Percentiles rank a stretch among this genome's conserved stretches.
Evolutionary conservation across 192 early-diverging fungal species (phyloP).

Genomic region (Rhizophagus sp.): DNA sequence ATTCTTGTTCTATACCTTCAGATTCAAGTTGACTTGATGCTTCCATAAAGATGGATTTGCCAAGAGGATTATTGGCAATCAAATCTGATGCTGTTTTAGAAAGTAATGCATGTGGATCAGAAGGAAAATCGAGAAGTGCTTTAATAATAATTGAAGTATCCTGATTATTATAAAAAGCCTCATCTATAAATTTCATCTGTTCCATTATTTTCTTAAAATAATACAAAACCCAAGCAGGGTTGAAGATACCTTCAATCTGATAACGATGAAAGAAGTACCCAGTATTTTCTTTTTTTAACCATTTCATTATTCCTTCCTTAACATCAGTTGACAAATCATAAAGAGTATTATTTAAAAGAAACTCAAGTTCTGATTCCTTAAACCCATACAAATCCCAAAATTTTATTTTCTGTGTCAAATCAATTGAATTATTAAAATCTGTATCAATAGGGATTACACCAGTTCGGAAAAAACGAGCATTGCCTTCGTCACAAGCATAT

Average conservation of each 20-base stretch:
- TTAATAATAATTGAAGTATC: conserved; percentile 24
- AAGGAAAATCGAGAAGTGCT: conserved; percentile 12
- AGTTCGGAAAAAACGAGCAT: conserved; percentile 21
- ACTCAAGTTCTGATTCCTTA: conserved; percentile 22
- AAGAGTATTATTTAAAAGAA: conserved; percentile 21
- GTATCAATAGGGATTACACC: conserved; percentile 13
- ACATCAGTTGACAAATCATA: conserved; percentile 7
- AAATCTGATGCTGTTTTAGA: conserved; percentile 3
- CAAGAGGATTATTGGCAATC: not conserved
- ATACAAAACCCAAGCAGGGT: conserved; percentile 9
- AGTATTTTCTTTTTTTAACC: conserved; percentile 19
- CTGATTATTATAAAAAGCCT: not conserved
- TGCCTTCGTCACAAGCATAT: conserved; percentile 11
- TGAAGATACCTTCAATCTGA: conserved; percentile 12
- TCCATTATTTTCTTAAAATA: conserved; percentile 1
- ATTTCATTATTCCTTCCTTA: conserved; percentile 26
- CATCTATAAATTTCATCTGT: conserved; percentile 8
- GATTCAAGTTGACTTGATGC: not conserved
- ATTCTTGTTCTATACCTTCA: conserved; percentile 16
- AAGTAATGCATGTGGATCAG: conserved; percentile 6
- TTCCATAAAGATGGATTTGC: conserved; percentile 19
- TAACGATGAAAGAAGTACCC: conserved; percentile 21
- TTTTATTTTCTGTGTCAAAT: conserved; percentile 16
- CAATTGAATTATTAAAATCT: conserved; percentile 2
- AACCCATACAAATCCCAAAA: conserved; percentile 27